Evolutionary conservation across 192 early-diverging fungal genomes (phyloP).

Genomic region (Dissophora globulifera): DNA sequence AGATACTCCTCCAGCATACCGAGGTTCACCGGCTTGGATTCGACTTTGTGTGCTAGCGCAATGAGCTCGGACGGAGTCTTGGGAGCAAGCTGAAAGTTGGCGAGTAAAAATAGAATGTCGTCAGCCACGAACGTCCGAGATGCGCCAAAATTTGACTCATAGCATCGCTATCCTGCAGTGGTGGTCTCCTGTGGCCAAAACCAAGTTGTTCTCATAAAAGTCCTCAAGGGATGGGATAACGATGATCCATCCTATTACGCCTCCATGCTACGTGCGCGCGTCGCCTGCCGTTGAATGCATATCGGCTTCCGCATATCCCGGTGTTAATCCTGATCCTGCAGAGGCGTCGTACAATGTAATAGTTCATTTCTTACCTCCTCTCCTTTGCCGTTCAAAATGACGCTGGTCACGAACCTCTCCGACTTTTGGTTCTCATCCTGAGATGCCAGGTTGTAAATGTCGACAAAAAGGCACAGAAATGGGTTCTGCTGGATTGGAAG

Average conservation of each 20-base stretch:
- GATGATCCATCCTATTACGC: too few relatives aligned
- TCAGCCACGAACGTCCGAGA: constrained; percentile 1
- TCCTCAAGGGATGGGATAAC: too few relatives aligned
- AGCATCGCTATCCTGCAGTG: too few relatives aligned
- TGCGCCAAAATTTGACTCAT: too few relatives aligned
- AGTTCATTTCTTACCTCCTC: constrained; percentile 51
- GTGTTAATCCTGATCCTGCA: too few relatives aligned
- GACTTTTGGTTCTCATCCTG: constrained; percentile 46
- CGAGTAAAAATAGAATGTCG: not conserved
- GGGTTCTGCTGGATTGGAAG: constrained; percentile 49
- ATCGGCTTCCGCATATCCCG: too few relatives aligned
- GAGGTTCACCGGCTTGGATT: constrained; percentile 41
- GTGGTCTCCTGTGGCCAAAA: too few relatives aligned
- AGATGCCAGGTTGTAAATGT: constrained; percentile 43
- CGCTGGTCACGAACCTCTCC: constrained; percentile 48
- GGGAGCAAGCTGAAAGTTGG: constrained; percentile 21
- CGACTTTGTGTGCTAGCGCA: constrained; percentile 33
- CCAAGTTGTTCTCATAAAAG: too few relatives aligned
- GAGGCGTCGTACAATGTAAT: too few relatives aligned
- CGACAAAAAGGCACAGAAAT: constrained; percentile 49
- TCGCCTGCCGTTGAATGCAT: too few relatives aligned
- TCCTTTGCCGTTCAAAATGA: constrained; percentile 51
- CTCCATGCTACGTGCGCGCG: too few relatives aligned
- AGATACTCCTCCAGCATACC: constrained; percentile 44
- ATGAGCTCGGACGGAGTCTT: constrained; percentile 49